These are phyloP conservation scores for Chrysanthemum lavandulifolium DNA, from an alignment of 129 eudicot genomes.

Conservation along the genomic window DNA sequence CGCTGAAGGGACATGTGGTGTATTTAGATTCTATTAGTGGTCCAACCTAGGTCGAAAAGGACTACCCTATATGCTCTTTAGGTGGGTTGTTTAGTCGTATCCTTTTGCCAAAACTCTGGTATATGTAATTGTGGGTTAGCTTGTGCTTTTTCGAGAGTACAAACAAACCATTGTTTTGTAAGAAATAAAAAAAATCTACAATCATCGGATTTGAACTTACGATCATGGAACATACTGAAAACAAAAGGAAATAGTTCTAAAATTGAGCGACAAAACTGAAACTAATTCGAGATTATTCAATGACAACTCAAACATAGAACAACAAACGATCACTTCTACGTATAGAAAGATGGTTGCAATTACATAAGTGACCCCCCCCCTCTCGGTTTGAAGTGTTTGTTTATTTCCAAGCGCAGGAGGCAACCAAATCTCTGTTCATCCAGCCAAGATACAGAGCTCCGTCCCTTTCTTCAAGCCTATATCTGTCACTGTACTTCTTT, in stretches of 20 bases:
- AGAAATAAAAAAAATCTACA: too few relatives aligned
- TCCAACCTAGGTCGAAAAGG: constrained; percentile 6
- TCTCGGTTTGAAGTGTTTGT: neutral
- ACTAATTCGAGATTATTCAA: neutral
- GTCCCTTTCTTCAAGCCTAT: constrained; percentile 72
- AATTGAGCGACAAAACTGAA: neutral
- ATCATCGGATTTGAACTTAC: too few relatives aligned
- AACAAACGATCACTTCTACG: constrained; percentile 13
- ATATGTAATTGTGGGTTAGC: neutral
- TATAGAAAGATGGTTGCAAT: constrained; percentile 12
- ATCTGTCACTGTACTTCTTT: constrained; percentile 51
- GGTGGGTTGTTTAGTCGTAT: neutral
- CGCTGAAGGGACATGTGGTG: neutral
- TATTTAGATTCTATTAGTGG: neutral
- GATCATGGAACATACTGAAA: neutral
- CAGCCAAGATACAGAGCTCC: constrained; percentile 84
- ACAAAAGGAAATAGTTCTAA: neutral
- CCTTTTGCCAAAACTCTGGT: neutral
- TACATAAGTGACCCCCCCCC: neutral
- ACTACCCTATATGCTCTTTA: neutral
- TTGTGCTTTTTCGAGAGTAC: neutral
- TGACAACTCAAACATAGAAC: constrained; percentile 12
- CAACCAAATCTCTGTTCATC: constrained; percentile 77
- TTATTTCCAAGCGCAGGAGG: constrained; percentile 77
- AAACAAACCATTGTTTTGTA: neutral